Base-by-base conservation (phyloP, 192 early-diverging fungal species). In the Endogone sp. region DNA sequence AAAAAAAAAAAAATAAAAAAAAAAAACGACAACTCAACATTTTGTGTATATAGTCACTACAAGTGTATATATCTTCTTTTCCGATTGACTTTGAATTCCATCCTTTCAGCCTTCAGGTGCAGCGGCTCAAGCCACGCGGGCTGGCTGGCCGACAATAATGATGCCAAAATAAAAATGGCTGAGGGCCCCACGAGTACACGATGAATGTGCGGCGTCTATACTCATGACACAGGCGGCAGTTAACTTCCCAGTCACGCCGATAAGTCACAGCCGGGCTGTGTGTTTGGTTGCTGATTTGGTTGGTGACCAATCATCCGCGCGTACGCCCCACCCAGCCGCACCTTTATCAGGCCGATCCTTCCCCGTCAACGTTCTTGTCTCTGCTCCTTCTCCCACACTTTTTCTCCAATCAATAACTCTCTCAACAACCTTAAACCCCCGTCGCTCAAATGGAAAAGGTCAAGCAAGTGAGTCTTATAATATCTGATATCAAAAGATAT, bases 281-380 rank as follows among this genome's bases (percentile, higher is more conserved):
- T 49, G 37, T 0, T 49, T 6, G 6, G 37, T 49, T 49, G 37
- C 37, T 49, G 37, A 49, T 49, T 49, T 49, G 37, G 37, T 11
- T 49, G 37, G 9, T 49, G 37, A 49, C 37, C 37, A 49, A 49
- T 49, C 37, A 49, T 11, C 37, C 37, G 16, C 37, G 37, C 37
- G 37, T 16, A 58, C 60, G 21, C 55, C 57, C 66, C 49, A 24
- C 49, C n/a, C 20, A 31, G 57, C 32, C 56, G n/a, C 57, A 60
- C 6, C 32, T 60, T 22, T 28, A 71, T 65, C 49, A 29, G 55
- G 32, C 61, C 62, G 60, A 56, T 0, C 6, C 37, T 49, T 16
- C 37, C 37, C 16, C 37, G 16, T 16, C 37, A 49, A 6, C 37
- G 9, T 16, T 49, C 37, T 49, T 1, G 37, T 16, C 16, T 16